Conservation (phyloP, 1,139 yeast species). For the Yueomyces sp. region DNA sequence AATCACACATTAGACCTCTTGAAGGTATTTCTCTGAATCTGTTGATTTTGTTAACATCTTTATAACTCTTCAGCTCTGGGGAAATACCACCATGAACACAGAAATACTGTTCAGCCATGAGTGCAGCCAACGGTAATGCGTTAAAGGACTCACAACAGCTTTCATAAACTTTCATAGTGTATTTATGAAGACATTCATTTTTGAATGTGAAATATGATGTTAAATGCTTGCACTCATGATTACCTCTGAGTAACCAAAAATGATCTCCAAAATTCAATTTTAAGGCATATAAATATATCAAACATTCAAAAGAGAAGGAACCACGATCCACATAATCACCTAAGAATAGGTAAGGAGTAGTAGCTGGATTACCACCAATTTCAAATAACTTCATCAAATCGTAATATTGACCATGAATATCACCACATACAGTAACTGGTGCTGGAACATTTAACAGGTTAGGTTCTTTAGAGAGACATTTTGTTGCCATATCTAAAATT, state of each 20-base stretch:
- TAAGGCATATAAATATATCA: slow-evolving; percentile 66
- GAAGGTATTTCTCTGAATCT: slow-evolving; percentile 92
- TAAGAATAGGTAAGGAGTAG: slow-evolving; percentile 66
- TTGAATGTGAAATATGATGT: slow-evolving; percentile 92
- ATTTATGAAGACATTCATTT: slow-evolving; percentile 82
- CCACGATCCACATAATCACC: slow-evolving; percentile 98
- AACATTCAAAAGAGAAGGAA: slow-evolving; percentile 79
- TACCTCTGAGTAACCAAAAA: slow-evolving; percentile 80
- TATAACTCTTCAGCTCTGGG: slow-evolving; percentile 63
- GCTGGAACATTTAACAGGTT: slow-evolving; percentile 74
- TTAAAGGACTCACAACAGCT: slow-evolving; percentile 73
- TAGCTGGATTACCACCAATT: slow-evolving; percentile 82
- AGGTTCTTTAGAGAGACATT: slow-evolving; percentile 58
- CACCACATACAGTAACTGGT: slow-evolving; percentile 95
- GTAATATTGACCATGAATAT: slow-evolving; percentile 88
- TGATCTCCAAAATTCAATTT: slow-evolving; percentile 69
- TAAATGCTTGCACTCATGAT: slow-evolving; percentile 89
- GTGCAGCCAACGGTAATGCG: slow-evolving; percentile 82
- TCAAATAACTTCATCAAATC: slow-evolving; percentile 87
- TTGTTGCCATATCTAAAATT: slow-evolving; percentile 59
- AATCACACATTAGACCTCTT: slow-evolving; percentile 86
- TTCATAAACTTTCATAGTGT: slow-evolving; percentile 54
- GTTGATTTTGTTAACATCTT: slow-evolving; percentile 58
- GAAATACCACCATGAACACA: slow-evolving; percentile 98
- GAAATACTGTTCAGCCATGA: slow-evolving; percentile 88